A percentile compares a stretch with the other conserved stretches of the same genome.
Evolutionary conservation across 2,329 filamentous ascomycete genomes (phyloP).

Genomic region (Trichoderma sp.): DNA sequence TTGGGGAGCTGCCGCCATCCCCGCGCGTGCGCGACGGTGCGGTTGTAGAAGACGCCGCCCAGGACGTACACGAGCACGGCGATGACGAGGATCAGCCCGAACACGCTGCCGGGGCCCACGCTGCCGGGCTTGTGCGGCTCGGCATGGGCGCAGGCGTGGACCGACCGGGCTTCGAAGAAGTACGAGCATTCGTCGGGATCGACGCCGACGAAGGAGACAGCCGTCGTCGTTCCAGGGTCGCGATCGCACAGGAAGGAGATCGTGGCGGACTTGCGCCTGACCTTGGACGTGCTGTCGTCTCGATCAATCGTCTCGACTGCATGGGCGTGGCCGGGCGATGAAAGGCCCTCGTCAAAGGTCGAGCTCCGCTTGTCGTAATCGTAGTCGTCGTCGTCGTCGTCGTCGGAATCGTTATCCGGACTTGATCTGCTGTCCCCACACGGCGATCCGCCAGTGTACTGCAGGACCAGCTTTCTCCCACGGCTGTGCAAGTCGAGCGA

Average conservation of each 20-base stretch:
- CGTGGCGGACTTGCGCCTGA: slow-evolving; percentile 73
- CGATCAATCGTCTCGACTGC: slow-evolving; percentile 38
- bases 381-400: slow-evolving; percentile 28
- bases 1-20: slow-evolving; percentile 96
- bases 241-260: slow-evolving; percentile 93
- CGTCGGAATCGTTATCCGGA: slow-evolving; percentile 37
- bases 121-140: slow-evolving; percentile 73
- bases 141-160: slow-evolving; percentile 72
- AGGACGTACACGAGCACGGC: slow-evolving; percentile 86
- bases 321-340: slow-evolving; percentile 21
- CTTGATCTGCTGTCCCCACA: slow-evolving; percentile 57
- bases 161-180: slow-evolving; percentile 89
- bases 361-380: slow-evolving; percentile 23
- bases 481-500: slow-evolving; percentile 58
- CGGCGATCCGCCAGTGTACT: slow-evolving; percentile 76
- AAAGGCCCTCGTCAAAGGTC: neutral
- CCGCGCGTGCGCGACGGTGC: slow-evolving; percentile 89
- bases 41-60: slow-evolving; percentile 92
- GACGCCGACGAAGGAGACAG: slow-evolving; percentile 78
- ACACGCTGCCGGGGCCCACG: slow-evolving; percentile 73
- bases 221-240: slow-evolving; percentile 70
- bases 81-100: slow-evolving; percentile 78
- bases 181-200: slow-evolving; percentile 92
- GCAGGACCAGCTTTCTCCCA: slow-evolving; percentile 74
- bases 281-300: slow-evolving; percentile 34